These are phyloP conservation scores for Ceratocystis huliohia DNA, from an alignment of 2,329 filamentous ascomycete genomes.

Conservation along the genomic window DNA sequence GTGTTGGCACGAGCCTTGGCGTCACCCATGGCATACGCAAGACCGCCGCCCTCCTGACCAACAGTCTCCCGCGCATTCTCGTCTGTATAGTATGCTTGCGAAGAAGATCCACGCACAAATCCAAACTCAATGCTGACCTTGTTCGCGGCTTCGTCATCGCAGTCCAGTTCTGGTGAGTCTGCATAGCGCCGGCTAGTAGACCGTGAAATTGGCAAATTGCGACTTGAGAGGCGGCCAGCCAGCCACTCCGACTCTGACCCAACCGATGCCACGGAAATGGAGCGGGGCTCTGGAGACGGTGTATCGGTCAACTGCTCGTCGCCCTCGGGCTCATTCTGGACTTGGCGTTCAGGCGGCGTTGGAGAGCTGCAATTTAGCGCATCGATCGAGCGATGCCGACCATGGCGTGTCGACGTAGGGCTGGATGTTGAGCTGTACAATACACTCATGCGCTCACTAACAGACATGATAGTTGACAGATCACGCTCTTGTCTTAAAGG, in stretches of 20 bases:
- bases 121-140: constrained; percentile 10
- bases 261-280: constrained; percentile 81
- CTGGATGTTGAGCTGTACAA: constrained; percentile 17
- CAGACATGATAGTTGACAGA: constrained; percentile 20
- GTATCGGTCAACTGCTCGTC: constrained; percentile 18
- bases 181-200: constrained; percentile 30
- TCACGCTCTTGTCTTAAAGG: constrained; percentile 20
- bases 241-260: constrained; percentile 96
- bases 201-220: constrained; percentile 22
- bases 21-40: constrained; percentile 19
- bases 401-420: constrained; percentile 11
- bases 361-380: constrained; percentile 15
- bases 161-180: constrained; percentile 48
- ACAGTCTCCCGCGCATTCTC: constrained; percentile 36
- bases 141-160: constrained; percentile 8
- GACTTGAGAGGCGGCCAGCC: constrained; percentile 47
- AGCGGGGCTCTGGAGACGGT: constrained; percentile 43
- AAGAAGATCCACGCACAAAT: constrained; percentile 11
- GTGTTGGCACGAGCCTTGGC: constrained; percentile 23
- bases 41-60: constrained; percentile 27
- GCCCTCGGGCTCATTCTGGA: background rate
- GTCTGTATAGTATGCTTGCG: constrained; percentile 21
- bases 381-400: constrained; percentile 19
- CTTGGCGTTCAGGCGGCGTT: constrained; percentile 22
- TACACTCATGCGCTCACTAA: constrained; percentile 18